Evolutionary conservation across 1,139 yeast species (phyloP).

Genomic region (Williopsis jadinii): DNA sequence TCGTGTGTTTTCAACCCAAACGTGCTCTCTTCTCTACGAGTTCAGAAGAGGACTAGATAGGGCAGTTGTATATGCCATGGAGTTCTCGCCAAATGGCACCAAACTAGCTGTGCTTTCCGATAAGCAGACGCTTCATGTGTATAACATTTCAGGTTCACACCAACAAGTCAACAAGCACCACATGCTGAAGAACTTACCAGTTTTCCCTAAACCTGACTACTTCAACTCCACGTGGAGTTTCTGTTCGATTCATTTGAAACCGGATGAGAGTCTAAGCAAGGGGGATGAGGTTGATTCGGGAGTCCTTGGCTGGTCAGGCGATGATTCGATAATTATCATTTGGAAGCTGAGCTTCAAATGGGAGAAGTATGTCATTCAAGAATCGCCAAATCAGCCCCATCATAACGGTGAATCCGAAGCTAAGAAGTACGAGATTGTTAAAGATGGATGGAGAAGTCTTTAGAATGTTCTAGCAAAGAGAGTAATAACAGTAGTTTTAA

Average conservation of each 20-base stretch:
- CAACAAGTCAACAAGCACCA: constrained; percentile 52
- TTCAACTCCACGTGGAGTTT: constrained; percentile 88
- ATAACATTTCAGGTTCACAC: constrained; percentile 37
- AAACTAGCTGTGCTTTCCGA: constrained; percentile 82
- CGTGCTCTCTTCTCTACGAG: constrained; percentile 69
- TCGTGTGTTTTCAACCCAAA: constrained; percentile 67
- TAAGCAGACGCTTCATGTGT: constrained; percentile 83
- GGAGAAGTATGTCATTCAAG: constrained; percentile 77
- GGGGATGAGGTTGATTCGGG: constrained; percentile 52
- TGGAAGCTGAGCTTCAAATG: constrained; percentile 73
- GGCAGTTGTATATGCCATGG: constrained; percentile 76
- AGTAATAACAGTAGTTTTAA: background rate
- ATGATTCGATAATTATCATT: constrained; percentile 55
- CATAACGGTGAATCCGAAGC: constrained; percentile 16
- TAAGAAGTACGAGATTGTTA: constrained; percentile 50
- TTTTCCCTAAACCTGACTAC: constrained; percentile 58
- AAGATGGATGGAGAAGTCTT: constrained; percentile 76
- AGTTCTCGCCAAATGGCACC: constrained; percentile 69
- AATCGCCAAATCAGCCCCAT: constrained; percentile 16
- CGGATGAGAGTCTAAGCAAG: constrained; percentile 21
- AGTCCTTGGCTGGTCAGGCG: constrained; percentile 73
- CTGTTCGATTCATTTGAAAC: constrained; percentile 64
- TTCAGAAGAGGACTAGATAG: constrained; percentile 85
- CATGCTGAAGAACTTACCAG: constrained; percentile 57
- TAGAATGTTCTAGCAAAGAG: background rate